phyloP scores from a whole-genome alignment of 2,329 filamentous ascomycete species.

The Neofusicoccum laricinum region DNA sequence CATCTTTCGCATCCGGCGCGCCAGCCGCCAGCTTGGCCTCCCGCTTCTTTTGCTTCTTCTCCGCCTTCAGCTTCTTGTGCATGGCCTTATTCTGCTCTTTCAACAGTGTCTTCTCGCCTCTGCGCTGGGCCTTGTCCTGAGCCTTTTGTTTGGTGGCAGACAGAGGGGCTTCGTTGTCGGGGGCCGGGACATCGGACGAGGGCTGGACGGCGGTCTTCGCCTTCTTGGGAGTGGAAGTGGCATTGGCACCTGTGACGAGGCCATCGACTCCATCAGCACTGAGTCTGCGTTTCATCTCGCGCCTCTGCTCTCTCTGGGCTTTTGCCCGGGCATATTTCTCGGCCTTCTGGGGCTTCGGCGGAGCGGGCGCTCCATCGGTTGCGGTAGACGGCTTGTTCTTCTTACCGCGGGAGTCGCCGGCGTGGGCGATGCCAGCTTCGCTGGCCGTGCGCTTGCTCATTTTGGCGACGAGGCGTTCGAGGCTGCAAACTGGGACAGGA shows the following conservation, averaged over 20 bases:
- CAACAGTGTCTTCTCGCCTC: constrained; percentile 22
- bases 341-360: background rate
- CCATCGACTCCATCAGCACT: background rate
- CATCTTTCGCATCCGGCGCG: background rate
- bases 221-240: constrained; percentile 1
- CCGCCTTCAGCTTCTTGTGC: constrained; percentile 16
- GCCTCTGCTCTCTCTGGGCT: background rate
- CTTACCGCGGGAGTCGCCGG: background rate
- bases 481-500: background rate
- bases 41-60: constrained; percentile 12
- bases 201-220: background rate
- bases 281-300: background rate
- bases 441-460: constrained; percentile 8
- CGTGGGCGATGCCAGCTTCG: background rate
- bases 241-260: background rate
- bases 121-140: constrained; percentile 33
- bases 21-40: background rate
- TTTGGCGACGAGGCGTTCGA: background rate
- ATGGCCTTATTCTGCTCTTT: constrained; percentile 14
- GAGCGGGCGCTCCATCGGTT: background rate
- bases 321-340: background rate
- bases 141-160: constrained; percentile 25
- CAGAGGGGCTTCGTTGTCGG: background rate
- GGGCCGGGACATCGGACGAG: background rate
- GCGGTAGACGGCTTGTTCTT: background rate